These are phyloP conservation scores for Sporothrix variecibatus DNA, from an alignment of 2,329 filamentous ascomycete genomes.

Conservation along the genomic window DNA sequence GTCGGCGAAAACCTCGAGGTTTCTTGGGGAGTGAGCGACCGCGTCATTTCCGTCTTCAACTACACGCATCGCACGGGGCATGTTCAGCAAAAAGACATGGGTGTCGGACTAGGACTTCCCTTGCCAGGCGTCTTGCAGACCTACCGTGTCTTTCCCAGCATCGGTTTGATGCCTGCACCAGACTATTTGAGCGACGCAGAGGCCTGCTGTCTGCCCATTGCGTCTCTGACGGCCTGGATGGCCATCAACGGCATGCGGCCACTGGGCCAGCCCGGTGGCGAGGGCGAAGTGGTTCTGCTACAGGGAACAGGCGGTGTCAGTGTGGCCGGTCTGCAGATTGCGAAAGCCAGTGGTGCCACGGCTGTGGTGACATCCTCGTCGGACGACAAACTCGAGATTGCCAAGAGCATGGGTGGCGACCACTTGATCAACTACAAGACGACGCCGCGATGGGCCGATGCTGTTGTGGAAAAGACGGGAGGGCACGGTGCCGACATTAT, in stretches of 20 bases:
- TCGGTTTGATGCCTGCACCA: constrained; percentile 58
- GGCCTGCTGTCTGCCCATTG: constrained; percentile 62
- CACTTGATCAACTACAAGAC: constrained; percentile 57
- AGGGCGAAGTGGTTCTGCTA: constrained; percentile 48
- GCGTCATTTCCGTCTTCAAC: constrained; percentile 68
- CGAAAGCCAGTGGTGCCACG: constrained; percentile 54
- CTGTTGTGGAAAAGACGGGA: constrained; percentile 49
- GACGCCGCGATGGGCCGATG: constrained; percentile 53
- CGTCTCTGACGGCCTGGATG: constrained; percentile 66
- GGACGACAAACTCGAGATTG: constrained; percentile 52
- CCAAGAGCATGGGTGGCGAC: constrained; percentile 54
- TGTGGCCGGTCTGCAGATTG: constrained; percentile 55
- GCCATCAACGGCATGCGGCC: constrained; percentile 62
- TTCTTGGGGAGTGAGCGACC: constrained; percentile 58
- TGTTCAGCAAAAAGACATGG: constrained; percentile 56
- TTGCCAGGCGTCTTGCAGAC: constrained; percentile 58
- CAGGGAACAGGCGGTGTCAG: constrained; percentile 59
- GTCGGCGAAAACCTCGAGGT: constrained; percentile 45
- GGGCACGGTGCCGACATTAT: constrained; percentile 55
- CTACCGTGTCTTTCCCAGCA: constrained; percentile 60
- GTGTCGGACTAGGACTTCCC: constrained; percentile 61
- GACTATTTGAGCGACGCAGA: constrained; percentile 60
- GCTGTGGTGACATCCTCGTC: constrained; percentile 58
- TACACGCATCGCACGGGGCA: constrained; percentile 60
- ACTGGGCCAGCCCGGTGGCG: constrained; percentile 40